phyloP scores from a whole-genome alignment of 176 grass and related monocot species.

The Oryza glaberrima region DNA sequence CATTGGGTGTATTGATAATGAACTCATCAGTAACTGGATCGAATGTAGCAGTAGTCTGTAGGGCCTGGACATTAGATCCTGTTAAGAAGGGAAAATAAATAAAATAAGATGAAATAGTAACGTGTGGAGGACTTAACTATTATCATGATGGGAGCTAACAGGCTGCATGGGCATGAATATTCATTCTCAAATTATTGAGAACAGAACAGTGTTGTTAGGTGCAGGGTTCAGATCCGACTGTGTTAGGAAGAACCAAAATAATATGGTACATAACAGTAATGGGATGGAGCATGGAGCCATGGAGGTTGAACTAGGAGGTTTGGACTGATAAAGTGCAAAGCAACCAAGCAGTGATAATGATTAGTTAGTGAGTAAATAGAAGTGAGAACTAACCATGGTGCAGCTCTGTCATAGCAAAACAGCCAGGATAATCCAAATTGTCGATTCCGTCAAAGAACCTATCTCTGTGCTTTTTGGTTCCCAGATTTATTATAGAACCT shows the following conservation, averaged over 20 bases:
- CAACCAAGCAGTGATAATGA: not conserved
- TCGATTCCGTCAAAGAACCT: slow-evolving; percentile 90
- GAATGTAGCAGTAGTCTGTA: slow-evolving; percentile 98
- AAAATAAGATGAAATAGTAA: slow-evolving; percentile 9
- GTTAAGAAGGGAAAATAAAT: not conserved
- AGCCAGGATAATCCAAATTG: slow-evolving; percentile 94
- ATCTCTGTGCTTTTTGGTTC: slow-evolving; percentile 92
- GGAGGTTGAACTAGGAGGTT: not conserved
- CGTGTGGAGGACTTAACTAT: too few species aligned
- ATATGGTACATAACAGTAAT: not conserved
- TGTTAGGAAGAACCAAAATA: slow-evolving; percentile 20
- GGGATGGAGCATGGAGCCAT: not conserved
- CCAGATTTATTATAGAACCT: slow-evolving; percentile 82
- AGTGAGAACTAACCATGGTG: slow-evolving; percentile 82
- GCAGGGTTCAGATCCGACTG: not conserved
- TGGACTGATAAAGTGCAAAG: not conserved
- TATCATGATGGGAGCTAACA: not conserved
- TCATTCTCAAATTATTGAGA: slow-evolving; percentile 34
- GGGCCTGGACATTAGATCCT: slow-evolving; percentile 97
- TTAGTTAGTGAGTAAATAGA: not conserved
- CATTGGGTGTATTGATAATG: slow-evolving; percentile 90
- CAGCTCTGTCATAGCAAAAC: slow-evolving; percentile 99
- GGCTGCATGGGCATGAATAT: not conserved
- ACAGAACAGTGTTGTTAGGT: slow-evolving; percentile 40
- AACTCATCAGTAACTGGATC: slow-evolving; percentile 95